Evolutionary conservation across 1,139 yeast species (phyloP).

Genomic region (Geotrichum fermentans): DNA sequence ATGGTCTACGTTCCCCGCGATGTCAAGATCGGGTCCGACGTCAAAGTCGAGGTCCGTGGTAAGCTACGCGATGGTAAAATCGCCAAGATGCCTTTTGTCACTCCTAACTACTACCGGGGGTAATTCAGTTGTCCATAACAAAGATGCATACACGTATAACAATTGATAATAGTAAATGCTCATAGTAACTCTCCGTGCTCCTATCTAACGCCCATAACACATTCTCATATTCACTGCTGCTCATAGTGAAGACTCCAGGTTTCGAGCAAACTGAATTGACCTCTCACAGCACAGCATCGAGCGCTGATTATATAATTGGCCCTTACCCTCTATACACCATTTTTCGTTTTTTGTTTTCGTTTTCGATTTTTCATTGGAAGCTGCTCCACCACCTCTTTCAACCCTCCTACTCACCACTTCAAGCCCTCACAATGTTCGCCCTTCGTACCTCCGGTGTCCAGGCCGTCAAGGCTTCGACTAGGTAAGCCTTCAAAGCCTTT

Average conservation of each 20-base stretch:
- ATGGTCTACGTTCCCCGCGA: constrained; percentile 79
- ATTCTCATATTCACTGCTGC: too few relatives aligned
- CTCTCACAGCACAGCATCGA: too few relatives aligned
- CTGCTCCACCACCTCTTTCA: constrained; percentile 5
- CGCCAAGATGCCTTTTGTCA: constrained; percentile 78
- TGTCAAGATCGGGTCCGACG: constrained; percentile 69
- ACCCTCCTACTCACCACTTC: constrained; percentile 1
- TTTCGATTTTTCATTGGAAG: constrained; percentile 10
- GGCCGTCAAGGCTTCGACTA: constrained; percentile 25
- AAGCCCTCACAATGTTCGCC: constrained; percentile 28
- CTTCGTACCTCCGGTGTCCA: constrained; percentile 32
- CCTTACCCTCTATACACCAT: too few relatives aligned
- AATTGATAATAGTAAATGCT: background rate
- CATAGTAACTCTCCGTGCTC: background rate
- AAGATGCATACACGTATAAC: background rate
- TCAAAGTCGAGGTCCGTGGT: constrained; percentile 76
- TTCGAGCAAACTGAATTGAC: too few relatives aligned
- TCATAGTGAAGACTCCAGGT: too few relatives aligned
- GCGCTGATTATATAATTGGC: too few relatives aligned
- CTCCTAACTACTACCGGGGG: constrained; percentile 58
- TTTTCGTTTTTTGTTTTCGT: too few relatives aligned
- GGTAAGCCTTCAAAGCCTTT: constrained; percentile 22
- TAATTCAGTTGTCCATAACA: too few relatives aligned
- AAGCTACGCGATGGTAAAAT: constrained; percentile 71
- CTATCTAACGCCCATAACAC: too few relatives aligned